Base-by-base conservation (phyloP, 371 early-diverging fungal genomes). In the Saksenaea oblongispora region DNA sequence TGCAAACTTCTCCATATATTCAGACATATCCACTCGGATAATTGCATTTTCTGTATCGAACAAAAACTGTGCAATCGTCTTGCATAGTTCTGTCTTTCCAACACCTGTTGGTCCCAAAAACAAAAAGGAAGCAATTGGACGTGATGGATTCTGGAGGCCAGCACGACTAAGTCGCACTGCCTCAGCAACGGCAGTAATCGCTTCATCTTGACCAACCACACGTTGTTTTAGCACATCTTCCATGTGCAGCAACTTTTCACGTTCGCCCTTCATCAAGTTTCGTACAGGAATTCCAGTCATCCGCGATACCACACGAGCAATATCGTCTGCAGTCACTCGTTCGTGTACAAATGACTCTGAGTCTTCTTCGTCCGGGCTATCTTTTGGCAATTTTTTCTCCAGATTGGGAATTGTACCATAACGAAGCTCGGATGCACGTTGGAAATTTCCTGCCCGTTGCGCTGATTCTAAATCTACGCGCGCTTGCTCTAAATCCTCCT, bases 101-200 rank as follows among this genome's bases (percentile, higher is more conserved):
- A 93, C 94, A 71, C 97, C 97, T 1, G 95, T 96, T 28, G 95
- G 94, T 11, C 98, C 98, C 18, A 95, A 76, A 77, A 97, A 95
- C 65, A 97, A 61, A 69, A 97, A 97, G 3, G 92, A 89, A 0
- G 93, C 97, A 71, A 94, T 87, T 0, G 98, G 96, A 26, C 91
- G 78, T 10, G 84, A 80, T 42, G 85, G 79, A 42, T 84, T 82
- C 61, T 83, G 82, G 42, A 94, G 77, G 10, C 93, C 93, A 8
- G 92, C 89, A 35, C 92, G 84, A 42, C 86, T 87, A 28, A 89
- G 74, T 22, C 71, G 62, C 41, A 97, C 91, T 4, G 95, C 92
- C 58, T 94, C 89, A n/a, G 91, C 74, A 13, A 97, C 90, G 14
- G 91, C 86, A 3, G 57, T 66, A 18, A 82, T 79, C 1, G 96